Base-by-base conservation (phyloP, 352 stramenopile species). In the Phytophthora pinifolia region DNA sequence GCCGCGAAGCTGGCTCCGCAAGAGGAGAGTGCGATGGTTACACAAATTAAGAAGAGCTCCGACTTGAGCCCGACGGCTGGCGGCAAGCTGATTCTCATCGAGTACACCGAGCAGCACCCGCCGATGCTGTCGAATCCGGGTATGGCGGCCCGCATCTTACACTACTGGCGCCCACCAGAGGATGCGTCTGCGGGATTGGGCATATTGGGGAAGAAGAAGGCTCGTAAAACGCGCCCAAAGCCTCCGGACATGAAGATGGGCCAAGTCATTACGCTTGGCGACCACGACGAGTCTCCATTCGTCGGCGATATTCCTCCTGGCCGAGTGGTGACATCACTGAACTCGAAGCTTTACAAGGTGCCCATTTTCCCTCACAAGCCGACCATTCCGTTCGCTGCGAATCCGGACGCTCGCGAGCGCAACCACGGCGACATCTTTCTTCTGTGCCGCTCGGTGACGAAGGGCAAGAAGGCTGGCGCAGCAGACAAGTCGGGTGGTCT, bases 31-130 rank as follows among this genome's bases (percentile, higher is more conserved):
- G 76, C 79, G 10, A 83, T 87, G 55, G 69, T 88, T 35, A 86
- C 81, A n/a, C 83, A 94, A 57, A 94, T 92, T 56, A 94, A 94
- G 53, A 94, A 94, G 59, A 89, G 74, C 30, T 91, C 82, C 0
- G 84, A 94, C 32, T 59, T 94, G 46, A 88, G 86, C 42, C 81
- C 81, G 15, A 88, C 70, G 9, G 79, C 80, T 41, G 81, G 76
- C 29, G 84, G 81, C 0, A 91, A 91, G 41, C 65, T 91, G 44
- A 89, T 94, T 60, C 46, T 94, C 22, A 72, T 94, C 31, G 83
- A 94, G 54, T 94, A 94, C 70, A 91, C 80, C 20, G 83, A 94
- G 56, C 81, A 94, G 54, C 74, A 79, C 42, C 83, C 83, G 9
- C 83, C 83, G 10, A 88, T 94, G 78, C 61, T 92, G 2, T 78